Conservation (phyloP, 1,139 yeast genomes). For the Hansenula anomala region DNA sequence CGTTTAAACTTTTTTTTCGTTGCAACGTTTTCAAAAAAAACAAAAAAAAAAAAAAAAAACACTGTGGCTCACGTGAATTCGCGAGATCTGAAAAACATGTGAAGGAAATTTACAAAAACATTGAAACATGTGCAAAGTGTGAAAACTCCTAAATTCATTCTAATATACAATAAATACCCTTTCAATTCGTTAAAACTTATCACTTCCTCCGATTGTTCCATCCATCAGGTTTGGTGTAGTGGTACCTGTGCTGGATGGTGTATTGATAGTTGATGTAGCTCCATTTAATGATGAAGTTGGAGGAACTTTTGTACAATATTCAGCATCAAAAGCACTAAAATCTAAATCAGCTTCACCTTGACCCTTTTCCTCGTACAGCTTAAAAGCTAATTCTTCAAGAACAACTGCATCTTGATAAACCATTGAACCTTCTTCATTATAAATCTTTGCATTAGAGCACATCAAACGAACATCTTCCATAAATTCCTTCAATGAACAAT, state of each 20-base stretch:
- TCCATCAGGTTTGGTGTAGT: no score
- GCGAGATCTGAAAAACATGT: neutral
- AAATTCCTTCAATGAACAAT: slow-evolving; percentile 54
- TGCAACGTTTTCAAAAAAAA: neutral
- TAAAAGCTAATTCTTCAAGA: slow-evolving; percentile 47
- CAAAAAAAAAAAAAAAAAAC: no score
- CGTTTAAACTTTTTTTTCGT: neutral
- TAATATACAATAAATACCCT: no score
- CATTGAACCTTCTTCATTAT: slow-evolving; percentile 84
- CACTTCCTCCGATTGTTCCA: no score
- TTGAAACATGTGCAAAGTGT: no score
- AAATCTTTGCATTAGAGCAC: slow-evolving; percentile 80
- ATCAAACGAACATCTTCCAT: slow-evolving; percentile 70
- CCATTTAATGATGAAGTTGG: neutral
- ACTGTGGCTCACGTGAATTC: neutral
- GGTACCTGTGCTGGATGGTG: neutral
- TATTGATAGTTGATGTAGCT: neutral
- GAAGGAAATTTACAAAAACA: neutral
- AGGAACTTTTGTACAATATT: slow-evolving; percentile 32
- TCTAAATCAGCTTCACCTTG: slow-evolving; percentile 32
- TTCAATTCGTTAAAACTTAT: no score
- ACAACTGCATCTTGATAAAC: slow-evolving; percentile 74
- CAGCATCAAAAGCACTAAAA: slow-evolving; percentile 46
- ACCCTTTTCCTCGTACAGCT: slow-evolving; percentile 29
- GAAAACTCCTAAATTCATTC: no score